Base-by-base conservation (phyloP, 163 green algal species). In the Chlorella variabilis region DNA sequence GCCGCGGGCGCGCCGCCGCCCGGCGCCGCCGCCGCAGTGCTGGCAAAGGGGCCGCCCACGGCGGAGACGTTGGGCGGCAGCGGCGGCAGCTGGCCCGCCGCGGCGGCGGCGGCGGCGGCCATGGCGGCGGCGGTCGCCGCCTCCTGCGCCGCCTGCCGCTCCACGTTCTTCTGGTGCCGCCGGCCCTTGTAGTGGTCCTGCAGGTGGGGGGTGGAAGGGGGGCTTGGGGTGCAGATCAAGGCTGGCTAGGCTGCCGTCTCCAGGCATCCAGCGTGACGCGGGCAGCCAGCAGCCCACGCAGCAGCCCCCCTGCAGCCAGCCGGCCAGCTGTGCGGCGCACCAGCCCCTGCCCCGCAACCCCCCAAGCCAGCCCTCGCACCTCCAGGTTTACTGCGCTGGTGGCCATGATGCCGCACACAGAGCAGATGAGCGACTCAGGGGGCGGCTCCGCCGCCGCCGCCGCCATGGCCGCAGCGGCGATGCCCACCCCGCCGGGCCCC, bases 371-470 rank as follows among this genome's bases (percentile, higher is more conserved):
- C 4, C 29, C 36, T 15, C 69, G 9, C 68, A 81, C 84, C 84
- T 89, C 51, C 71, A 91, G 61, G 62, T 91, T 91, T 31, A 85
- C 80, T n/a, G 88, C 66, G 54, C 80, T 89, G 34, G 87, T 92
- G 31, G 88, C 83, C 33, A 89, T 85, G 59, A 92, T 90, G 71
- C 88, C 88, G 73, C 88, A 92, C 31, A 87, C 86, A 2, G 80
- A 82, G 80, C 88, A 92, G 58, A 88, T 89, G 33, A 87, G 76
- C 11, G 63, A 66, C 31, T 79, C 77, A 1, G 78, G 49, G 29
- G 75, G 29, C 7, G 74, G n/a, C 29, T 80, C 78, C 1, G 27
- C 54, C 3, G 25, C 78, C 25, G 21, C 65, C 18, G 45, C 45
- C 21, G 29, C 31, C 31, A 21, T 31, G 17, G 36, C 21, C 25